Percentiles rank a stretch among this genome's conserved stretches.
These are phyloP conservation scores for Dendrostoma leiphaemia DNA, from an alignment of 2,329 filamentous ascomycete species.

Conservation along the genomic window DNA sequence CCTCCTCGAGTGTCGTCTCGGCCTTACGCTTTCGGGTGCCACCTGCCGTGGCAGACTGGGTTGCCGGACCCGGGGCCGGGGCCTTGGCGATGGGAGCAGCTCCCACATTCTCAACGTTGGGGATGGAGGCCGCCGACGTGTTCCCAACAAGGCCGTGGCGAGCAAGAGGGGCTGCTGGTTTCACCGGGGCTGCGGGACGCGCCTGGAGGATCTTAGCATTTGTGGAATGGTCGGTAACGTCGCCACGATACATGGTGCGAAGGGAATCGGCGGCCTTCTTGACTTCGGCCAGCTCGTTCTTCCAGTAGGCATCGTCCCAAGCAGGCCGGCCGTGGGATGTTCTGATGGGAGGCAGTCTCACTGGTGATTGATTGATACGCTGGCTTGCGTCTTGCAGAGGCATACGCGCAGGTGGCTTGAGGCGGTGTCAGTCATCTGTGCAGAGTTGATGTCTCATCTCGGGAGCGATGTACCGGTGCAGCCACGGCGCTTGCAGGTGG, in stretches of 20 bases:
- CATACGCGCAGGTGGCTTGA: slow-evolving; percentile 6
- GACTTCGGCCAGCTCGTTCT: background rate
- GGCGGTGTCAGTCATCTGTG: too few relatives aligned
- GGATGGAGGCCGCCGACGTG: too few relatives aligned
- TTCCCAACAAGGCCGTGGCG: too few relatives aligned
- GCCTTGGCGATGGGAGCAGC: background rate
- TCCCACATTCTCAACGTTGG: background rate
- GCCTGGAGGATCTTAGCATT: background rate
- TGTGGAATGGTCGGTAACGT: background rate
- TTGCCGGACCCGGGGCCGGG: too few relatives aligned
- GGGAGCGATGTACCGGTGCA: background rate
- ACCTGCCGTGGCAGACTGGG: background rate
- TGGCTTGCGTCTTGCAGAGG: slow-evolving; percentile 28
- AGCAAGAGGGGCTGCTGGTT: too few relatives aligned
- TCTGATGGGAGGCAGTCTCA: slow-evolving; percentile 11
- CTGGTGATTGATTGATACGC: slow-evolving; percentile 27
- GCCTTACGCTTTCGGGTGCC: slow-evolving; percentile 28
- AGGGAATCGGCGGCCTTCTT: background rate
- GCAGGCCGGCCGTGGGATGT: background rate
- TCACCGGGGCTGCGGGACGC: background rate
- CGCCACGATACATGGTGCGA: too few relatives aligned
- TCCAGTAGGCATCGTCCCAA: background rate
- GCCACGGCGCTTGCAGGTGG: background rate
- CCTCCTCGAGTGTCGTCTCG: slow-evolving; percentile 23
- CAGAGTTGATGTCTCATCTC: background rate